Evolutionary conservation across 495 filamentous ascomycete species (phyloP).

Genomic region (Niebla homalea): DNA sequence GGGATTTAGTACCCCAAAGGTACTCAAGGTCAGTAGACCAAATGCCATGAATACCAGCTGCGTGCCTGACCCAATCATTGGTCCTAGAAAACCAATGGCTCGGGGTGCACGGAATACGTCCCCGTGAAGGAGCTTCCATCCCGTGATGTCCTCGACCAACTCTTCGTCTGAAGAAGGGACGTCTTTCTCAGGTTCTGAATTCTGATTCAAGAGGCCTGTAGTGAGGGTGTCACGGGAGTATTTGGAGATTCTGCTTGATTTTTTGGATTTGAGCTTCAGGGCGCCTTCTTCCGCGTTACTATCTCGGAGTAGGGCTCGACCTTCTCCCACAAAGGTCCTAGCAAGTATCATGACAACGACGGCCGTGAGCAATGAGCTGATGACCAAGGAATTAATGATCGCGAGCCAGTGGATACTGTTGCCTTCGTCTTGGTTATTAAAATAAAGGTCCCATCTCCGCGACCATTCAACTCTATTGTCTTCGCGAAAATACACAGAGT

Average conservation of each 20-base stretch:
- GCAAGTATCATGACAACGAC: slow-evolving; percentile 78
- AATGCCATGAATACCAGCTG: slow-evolving; percentile 80
- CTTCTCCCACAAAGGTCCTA: slow-evolving; percentile 63
- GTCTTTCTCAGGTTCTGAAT: slow-evolving; percentile 43
- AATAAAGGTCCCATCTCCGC: slow-evolving; percentile 85
- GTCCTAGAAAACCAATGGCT: slow-evolving; percentile 67
- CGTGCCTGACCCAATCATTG: slow-evolving; percentile 77
- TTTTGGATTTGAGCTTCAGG: slow-evolving; percentile 34
- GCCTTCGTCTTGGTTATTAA: slow-evolving; percentile 79
- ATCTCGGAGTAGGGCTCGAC: slow-evolving; percentile 57
- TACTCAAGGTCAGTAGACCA: slow-evolving; percentile 66
- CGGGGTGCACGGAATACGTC: slow-evolving; percentile 81
- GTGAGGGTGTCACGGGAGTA: slow-evolving; percentile 41
- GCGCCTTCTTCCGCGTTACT: slow-evolving; percentile 56
- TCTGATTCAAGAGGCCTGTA: slow-evolving; percentile 52
- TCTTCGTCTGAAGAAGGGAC: slow-evolving; percentile 67
- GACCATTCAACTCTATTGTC: slow-evolving; percentile 73
- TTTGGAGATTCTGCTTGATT: slow-evolving; percentile 26
- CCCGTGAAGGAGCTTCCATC: slow-evolving; percentile 89
- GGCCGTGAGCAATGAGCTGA: slow-evolving; percentile 67
- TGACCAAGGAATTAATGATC: slow-evolving; percentile 81
- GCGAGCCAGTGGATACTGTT: slow-evolving; percentile 84
- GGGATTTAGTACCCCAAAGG: slow-evolving; percentile 74
- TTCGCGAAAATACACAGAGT: slow-evolving; percentile 86
- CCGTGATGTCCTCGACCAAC: slow-evolving; percentile 66